phyloP scores from a whole-genome alignment of 306 rosid genomes.

The Fragaria nilgerrensis region DNA sequence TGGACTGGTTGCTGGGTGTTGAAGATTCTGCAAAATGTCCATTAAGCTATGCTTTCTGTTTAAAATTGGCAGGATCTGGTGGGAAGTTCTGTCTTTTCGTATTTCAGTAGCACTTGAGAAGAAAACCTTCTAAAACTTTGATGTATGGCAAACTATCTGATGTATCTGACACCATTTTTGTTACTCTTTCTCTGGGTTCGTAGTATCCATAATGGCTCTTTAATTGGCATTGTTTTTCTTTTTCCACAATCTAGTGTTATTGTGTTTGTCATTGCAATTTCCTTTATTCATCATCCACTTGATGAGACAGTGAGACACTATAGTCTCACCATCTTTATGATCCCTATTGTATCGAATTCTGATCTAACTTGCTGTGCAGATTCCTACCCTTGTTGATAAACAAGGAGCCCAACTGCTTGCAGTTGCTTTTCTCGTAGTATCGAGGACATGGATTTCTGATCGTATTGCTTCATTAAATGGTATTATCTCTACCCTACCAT shows the following conservation, averaged over 20 bases:
- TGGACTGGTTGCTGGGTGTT: background rate
- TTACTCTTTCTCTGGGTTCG: background rate
- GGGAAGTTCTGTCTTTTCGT: background rate
- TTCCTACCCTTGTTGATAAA: constrained; percentile 84
- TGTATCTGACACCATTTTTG: background rate
- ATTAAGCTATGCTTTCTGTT: background rate
- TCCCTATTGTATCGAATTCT: constrained; percentile 4
- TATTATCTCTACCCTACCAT: constrained; percentile 28
- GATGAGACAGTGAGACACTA: background rate
- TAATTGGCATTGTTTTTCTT: background rate
- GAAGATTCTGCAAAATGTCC: background rate
- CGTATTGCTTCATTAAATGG: constrained; percentile 90
- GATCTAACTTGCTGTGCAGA: constrained; percentile 42
- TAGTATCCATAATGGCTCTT: constrained; percentile 6
- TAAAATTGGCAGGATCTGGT: background rate
- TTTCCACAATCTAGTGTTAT: background rate
- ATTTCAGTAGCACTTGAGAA: background rate
- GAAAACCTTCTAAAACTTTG: background rate
- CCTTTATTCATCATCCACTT: background rate
- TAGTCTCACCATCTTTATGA: background rate
- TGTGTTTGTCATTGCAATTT: background rate
- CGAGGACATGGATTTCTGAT: constrained; percentile 96
- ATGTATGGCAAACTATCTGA: background rate
- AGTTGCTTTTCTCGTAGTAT: constrained; percentile 85
- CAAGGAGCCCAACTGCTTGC: constrained; percentile 96